Evolutionary conservation across 169 alveolate species (phyloP).

Genomic region (Sarcocystis neurona): DNA sequence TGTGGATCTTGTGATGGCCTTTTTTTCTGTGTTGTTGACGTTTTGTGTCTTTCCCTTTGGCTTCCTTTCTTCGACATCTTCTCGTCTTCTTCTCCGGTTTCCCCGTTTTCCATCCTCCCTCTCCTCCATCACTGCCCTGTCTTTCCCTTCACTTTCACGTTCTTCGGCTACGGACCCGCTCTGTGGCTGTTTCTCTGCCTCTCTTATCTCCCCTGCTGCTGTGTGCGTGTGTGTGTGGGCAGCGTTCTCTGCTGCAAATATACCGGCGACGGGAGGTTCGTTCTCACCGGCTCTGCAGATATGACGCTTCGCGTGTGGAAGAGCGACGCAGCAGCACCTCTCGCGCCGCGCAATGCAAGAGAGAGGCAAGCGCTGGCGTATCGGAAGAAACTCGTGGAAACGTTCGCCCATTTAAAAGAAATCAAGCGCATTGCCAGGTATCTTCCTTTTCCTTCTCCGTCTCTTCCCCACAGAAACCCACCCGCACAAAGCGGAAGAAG

Average conservation of each 20-base stretch:
- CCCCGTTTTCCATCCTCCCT: no score
- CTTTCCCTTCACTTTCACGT: no score
- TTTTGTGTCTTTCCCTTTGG: neutral
- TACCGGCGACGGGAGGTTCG: conserved; percentile 93
- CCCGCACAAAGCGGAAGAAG: neutral
- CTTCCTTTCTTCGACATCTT: neutral
- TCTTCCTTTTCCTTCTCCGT: no score
- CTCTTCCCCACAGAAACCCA: no score
- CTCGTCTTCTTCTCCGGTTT: conserved; percentile 46
- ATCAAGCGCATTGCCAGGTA: conserved; percentile 80
- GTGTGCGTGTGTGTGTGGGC: neutral
- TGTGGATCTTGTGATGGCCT: neutral
- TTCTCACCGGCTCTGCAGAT: conserved; percentile 96
- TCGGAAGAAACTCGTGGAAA: conserved; percentile 81
- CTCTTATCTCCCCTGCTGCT: neutral
- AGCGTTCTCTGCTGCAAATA: conserved; percentile 87
- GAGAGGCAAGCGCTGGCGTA: conserved; percentile 86
- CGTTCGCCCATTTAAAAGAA: conserved; percentile 81
- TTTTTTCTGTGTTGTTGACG: no score
- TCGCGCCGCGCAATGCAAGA: conserved; percentile 74
- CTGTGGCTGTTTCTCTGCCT: neutral
- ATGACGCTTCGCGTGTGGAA: conserved; percentile 98
- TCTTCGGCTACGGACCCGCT: no score
- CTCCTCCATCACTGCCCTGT: no score
- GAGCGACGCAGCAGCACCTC: conserved; percentile 83